Evolutionary conservation across 352 stramenopile genomes (phyloP).

Genomic region (Globisporangium takayamanum): DNA sequence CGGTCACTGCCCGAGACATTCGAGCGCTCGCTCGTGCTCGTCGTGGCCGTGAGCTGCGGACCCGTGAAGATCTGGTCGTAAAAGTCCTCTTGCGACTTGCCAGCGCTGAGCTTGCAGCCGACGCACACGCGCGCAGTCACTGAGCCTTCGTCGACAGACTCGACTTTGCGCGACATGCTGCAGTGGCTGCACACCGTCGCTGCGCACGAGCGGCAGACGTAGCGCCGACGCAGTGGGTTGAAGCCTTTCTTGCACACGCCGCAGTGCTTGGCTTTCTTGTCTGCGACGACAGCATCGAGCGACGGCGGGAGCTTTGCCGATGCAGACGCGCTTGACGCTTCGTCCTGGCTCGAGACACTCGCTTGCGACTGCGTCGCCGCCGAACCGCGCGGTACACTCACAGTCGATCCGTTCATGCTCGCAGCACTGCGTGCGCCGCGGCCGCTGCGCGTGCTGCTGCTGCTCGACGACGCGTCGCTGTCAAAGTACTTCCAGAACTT

Average conservation of each 20-base stretch:
- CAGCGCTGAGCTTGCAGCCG: conserved; percentile 73
- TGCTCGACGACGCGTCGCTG: conserved; percentile 18
- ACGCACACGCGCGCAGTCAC: conserved; percentile 74
- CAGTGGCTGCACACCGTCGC: conserved; percentile 75
- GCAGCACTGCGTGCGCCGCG: conserved; percentile 18
- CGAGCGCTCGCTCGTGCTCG: conserved; percentile 14
- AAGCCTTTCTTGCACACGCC: conserved; percentile 80
- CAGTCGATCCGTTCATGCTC: conserved; percentile 16
- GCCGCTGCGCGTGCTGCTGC: conserved; percentile 15
- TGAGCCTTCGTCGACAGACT: conserved; percentile 39
- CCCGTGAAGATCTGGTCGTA: conserved; percentile 76
- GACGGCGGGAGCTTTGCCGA: conserved; percentile 3
- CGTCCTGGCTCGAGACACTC: conserved; percentile 7
- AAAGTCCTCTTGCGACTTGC: conserved; percentile 64
- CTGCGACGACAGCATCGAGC: conserved; percentile 8
- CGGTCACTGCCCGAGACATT: conserved; percentile 25
- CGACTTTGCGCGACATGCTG: conserved; percentile 55
- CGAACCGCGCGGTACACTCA: conserved; percentile 7
- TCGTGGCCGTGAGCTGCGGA: conserved; percentile 19
- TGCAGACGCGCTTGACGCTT: background rate
- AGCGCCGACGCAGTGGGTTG: conserved; percentile 68
- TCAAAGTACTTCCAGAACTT: conserved; percentile 83
- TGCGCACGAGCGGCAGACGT: conserved; percentile 69
- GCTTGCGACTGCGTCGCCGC: conserved; percentile 7
- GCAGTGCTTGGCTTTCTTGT: conserved; percentile 71